Evolutionary conservation across 2,329 filamentous ascomycete genomes (phyloP).

Genomic region (Plectosphaerella sp.): DNA sequence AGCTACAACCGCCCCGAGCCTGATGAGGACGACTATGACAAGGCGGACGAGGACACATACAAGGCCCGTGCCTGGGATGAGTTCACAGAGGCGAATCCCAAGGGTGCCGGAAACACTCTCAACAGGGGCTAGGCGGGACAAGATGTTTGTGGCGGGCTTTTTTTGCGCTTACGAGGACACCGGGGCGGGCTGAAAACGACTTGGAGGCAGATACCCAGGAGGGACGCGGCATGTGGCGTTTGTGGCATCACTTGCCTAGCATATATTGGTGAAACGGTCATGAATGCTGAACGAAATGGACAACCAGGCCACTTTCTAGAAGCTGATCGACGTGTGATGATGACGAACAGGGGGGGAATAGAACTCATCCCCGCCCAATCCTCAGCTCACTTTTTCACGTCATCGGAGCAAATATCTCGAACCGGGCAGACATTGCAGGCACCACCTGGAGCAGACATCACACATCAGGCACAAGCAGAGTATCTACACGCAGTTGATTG

Average conservation of each 20-base stretch:
- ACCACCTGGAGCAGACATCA: too few relatives aligned
- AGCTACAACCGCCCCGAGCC: conserved; percentile 64
- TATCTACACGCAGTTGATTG: too few relatives aligned
- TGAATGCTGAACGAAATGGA: too few relatives aligned
- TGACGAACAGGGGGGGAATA: too few relatives aligned
- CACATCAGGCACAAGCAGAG: too few relatives aligned
- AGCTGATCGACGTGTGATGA: too few relatives aligned
- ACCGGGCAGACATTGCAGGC: too few relatives aligned
- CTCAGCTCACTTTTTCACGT: too few relatives aligned
- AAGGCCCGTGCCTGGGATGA: conserved; percentile 97
- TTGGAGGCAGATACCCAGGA: not conserved
- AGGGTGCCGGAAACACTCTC: conserved; percentile 76
- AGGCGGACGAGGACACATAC: conserved; percentile 82
- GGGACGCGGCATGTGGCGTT: not conserved
- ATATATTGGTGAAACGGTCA: too few relatives aligned
- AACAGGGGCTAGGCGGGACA: conserved; percentile 60
- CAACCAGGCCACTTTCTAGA: too few relatives aligned
- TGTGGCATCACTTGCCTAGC: not conserved
- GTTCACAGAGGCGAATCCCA: conserved; percentile 83
- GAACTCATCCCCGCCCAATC: too few relatives aligned
- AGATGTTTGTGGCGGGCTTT: not conserved
- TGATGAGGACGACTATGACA: conserved; percentile 88
- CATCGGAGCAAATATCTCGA: too few relatives aligned
- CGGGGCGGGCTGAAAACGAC: not conserved
- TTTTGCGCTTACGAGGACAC: not conserved